These are phyloP conservation scores for Dothistroma pini DNA, from an alignment of 2,329 filamentous ascomycete genomes.

Conservation along the genomic window DNA sequence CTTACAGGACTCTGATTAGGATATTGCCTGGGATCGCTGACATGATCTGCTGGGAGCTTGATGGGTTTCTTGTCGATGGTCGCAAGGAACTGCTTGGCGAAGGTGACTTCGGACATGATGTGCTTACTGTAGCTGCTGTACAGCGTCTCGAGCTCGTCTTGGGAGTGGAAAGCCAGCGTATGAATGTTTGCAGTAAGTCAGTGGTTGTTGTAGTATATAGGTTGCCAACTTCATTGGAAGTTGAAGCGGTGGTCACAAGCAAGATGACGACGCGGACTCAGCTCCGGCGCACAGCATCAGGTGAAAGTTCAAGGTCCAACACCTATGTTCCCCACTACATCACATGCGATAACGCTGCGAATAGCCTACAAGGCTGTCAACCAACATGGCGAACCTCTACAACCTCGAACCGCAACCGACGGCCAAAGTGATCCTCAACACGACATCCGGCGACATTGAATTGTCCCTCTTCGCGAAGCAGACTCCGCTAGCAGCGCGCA, in stretches of 20 bases:
- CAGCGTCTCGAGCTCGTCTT: slow-evolving; percentile 19
- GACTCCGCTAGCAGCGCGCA: slow-evolving; percentile 83
- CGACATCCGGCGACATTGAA: slow-evolving; percentile 81
- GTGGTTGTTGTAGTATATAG: slow-evolving; percentile 1
- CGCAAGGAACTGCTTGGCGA: slow-evolving; percentile 78
- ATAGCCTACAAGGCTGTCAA: neutral
- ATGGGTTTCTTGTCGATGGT: slow-evolving; percentile 72
- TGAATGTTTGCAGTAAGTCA: neutral
- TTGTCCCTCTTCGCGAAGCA: slow-evolving; percentile 96
- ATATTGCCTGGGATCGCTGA: slow-evolving; percentile 78
- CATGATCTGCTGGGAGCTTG: slow-evolving; percentile 84
- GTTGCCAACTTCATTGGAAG: neutral
- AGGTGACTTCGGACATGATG: slow-evolving; percentile 58
- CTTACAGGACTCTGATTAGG: slow-evolving; percentile 72
- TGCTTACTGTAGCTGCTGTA: slow-evolving; percentile 47
- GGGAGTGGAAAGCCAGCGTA: slow-evolving; percentile 10
- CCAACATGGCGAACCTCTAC: slow-evolving; percentile 81
- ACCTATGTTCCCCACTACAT: neutral
- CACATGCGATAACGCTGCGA: slow-evolving; percentile 8
- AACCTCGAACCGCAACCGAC: slow-evolving; percentile 94
- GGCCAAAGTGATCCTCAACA: slow-evolving; percentile 85
- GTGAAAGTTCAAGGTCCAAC: slow-evolving; percentile 2
- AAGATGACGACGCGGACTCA: slow-evolving; percentile 6
- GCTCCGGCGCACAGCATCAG: neutral
- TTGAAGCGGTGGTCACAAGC: neutral